Base-by-base conservation (phyloP, 2,329 filamentous ascomycete species). In the Neocucurbitaria cava region DNA sequence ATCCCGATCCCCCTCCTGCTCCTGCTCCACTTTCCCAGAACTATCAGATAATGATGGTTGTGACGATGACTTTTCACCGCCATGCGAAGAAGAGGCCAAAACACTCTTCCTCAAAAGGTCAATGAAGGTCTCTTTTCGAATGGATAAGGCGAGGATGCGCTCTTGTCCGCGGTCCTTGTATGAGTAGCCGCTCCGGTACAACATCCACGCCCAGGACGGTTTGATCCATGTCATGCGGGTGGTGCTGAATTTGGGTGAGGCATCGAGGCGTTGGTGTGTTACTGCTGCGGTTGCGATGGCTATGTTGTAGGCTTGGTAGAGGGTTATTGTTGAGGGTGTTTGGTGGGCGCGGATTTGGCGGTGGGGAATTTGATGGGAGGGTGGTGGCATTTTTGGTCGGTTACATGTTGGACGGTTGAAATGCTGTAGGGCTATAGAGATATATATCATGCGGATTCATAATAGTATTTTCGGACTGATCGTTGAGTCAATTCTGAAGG, bases 211-310 rank as follows among this genome's bases (percentile, higher is more conserved):
- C 81, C 85, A 88, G 54, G 80, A 83, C 0, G 85, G 85, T 64
- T 88, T 88, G 60, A 88, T 82, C 86, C 86, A 88, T 3, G 85
- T 88, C 85, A 87, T 87, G 46, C 85, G 81, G 1, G 71, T 71
- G n/a, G 76, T 74, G 13, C 72, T 77, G 73, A 87, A 88, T 6
- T 78, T 72, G 2, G 82, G 76, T 0, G 82, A 84, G 0, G 83
- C 81, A 43, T 80, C 72, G 36, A 88, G 80, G 8, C 74, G 80
- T 62, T 87, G 84, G 1, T 73, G 50, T 3, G 71, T 47, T 6
- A 87, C 76, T 5, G 85, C 85, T 3, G 82, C 76, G 13, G 72
- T 57, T 15, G 85, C 85, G 64, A 87, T 88, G 38, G 73, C 61
- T 18, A 71, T 35, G 23, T 78, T 79, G 72, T 87, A 88, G 20